Evolutionary conservation across 2,329 filamentous ascomycete species (phyloP), one percentile per base, ranked within the genome.

Genomic region (Chlorencoelia australis): DNA sequence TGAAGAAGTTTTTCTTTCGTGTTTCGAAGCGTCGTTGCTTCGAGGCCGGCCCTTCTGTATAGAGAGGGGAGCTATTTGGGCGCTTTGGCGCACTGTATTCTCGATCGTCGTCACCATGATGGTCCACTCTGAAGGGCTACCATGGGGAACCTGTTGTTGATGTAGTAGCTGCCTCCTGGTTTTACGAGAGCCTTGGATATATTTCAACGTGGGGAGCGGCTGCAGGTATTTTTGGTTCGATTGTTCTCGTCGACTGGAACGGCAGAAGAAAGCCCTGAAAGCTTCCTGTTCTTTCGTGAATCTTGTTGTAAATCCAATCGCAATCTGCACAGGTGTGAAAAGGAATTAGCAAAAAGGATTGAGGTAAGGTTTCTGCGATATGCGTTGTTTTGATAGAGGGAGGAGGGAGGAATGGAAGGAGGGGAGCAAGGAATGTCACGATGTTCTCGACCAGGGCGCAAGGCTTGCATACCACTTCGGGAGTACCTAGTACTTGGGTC

Each of bases 61-160:
- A 33, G 66, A 53, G 41, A 79, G 61, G 40, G 75, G 73, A 53
- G 74, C 73, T 60, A 77, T 71, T 55, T 73, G 68, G 35, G 74
- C 65, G 63, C 71, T 77, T 55, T 71, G 64, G 59, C 71, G 67
- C 58, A 41, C 32, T 25, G 39, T 40, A 30, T 45, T 37, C 29
- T 55, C 46, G 42, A 34, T 45, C 41, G 49, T 52, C 47, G 36
- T 54, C 53, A 55, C 51, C 53, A 56, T 55, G 41, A 44, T 56
- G 47, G 44, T 40, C 46, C 28, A 43, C 40, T 33, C 40, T 43
- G 30, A 22, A 41, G 39, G 39, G 37, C 39, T 49, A 52, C 44
- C 52, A 54, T 54, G 48, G 40, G 40, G 18, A 15, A 11, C 19
- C 30, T 22, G 7, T 27, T 15, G 9, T 29, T 30, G 31, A 30